Conservation (phyloP, 345 rosid genomes). For the Corchorus olitorius region DNA sequence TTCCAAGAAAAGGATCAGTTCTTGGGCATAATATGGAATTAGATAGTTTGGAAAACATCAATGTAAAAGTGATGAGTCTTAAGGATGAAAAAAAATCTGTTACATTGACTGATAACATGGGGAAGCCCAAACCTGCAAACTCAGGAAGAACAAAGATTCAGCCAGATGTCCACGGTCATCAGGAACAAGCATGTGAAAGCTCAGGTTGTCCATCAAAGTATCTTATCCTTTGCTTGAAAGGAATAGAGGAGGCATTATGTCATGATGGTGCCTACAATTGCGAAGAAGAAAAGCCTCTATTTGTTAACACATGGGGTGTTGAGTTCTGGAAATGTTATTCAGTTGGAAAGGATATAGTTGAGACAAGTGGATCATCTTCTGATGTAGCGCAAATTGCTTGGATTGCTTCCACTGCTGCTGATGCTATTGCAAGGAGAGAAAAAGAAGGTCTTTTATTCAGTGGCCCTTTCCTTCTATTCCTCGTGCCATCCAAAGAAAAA, state of each 20-base stretch:
- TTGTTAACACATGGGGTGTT: constrained; percentile 71
- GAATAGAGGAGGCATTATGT: constrained; percentile 54
- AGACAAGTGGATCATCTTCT: constrained; percentile 61
- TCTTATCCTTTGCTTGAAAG: constrained; percentile 57
- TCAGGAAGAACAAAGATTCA: constrained; percentile 14
- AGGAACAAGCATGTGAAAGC: constrained; percentile 28
- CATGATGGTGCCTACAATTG: constrained; percentile 31
- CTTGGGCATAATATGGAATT: constrained; percentile 9
- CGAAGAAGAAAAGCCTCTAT: constrained; percentile 47
- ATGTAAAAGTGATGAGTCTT: constrained; percentile 4
- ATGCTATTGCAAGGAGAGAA: constrained; percentile 70
- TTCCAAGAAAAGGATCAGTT: constrained; percentile 20
- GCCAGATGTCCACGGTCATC: constrained; percentile 22
- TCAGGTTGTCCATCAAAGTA: constrained; percentile 58
- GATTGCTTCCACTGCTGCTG: constrained; percentile 77
- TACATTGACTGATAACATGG: constrained; percentile 9
- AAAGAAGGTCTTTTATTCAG: constrained; percentile 47
- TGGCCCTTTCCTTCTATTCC: constrained; percentile 72
- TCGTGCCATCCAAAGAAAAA: constrained; percentile 81
- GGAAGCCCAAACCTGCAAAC: neutral
- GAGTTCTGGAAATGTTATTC: constrained; percentile 75
- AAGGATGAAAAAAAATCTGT: constrained; percentile 30
- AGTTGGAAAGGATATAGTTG: constrained; percentile 59
- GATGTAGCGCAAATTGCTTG: constrained; percentile 74
- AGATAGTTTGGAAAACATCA: constrained; percentile 19